Base-by-base conservation (phyloP, 164 flowering plant species). In the Stephania cephalantha region DNA sequence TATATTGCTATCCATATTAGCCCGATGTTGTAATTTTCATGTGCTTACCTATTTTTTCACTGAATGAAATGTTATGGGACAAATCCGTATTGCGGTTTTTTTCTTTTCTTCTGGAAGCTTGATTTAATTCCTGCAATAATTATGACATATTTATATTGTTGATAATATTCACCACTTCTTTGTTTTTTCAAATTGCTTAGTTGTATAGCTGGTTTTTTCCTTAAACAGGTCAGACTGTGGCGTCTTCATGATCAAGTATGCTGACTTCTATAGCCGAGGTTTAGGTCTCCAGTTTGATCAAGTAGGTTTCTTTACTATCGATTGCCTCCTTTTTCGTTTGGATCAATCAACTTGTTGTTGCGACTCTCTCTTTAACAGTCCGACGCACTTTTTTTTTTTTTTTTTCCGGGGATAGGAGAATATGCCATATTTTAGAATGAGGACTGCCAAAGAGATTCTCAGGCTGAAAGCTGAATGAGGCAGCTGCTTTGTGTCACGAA, bases 221-320 rank as follows among this genome's bases (percentile, higher is more conserved):
- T 42, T 70, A 35, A 64, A 74, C 87, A 95, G 99, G 84, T 93
- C 63, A 78, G 99, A 95, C 69, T 96, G 99, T 80, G 99, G 99
- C 42, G 77, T 96, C 88, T 96, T 96, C 85, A 96, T 96, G 98
- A 84, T 96, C 79, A 96, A 96, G 78, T 96, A 96, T 79, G 86
- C 90, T 10, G 99, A 96, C 80, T 96, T 92, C 76, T 92, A 88
- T 73, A 94, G 99, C 87, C 85, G 97, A 85, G 99, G 90, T 58
- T 20, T 87, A 22, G 87, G 87, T 13, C 94, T 96, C 67, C 84
- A 85, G 73, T 96, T 96, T 76, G 78, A 79, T 70, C 98, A 96
- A 97, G 99, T 92, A 83, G 29, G 42, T 65, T 30, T 15, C 46
- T 73, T 77, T n/a, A 31, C 10, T 30, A 44, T 50, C 25, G 18